A percentile compares a stretch with the other conserved stretches of the same genome.
These are phyloP conservation scores for Candida ficus DNA, from an alignment of 805 yeast species.

Conservation along the genomic window DNA sequence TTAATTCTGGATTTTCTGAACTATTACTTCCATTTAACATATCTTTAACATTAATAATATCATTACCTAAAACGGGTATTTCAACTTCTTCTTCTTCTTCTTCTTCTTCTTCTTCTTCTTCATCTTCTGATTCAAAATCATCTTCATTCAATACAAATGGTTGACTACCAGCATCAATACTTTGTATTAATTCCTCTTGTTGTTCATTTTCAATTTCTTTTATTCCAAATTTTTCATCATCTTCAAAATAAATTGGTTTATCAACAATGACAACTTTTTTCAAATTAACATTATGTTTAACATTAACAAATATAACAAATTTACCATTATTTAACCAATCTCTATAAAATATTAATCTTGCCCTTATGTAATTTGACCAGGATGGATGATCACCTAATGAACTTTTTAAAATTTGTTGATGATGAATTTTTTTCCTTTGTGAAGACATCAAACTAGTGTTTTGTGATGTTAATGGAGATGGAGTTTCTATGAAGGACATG, in stretches of 20 bases:
- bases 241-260: slow-evolving; percentile 9
- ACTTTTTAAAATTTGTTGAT: slow-evolving; percentile 20
- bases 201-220: slow-evolving; percentile 1
- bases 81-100: slow-evolving; percentile 8
- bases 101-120: slow-evolving; percentile 4
- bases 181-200: not conserved
- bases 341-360: slow-evolving; percentile 19
- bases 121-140: slow-evolving; percentile 12
- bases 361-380: slow-evolving; percentile 16
- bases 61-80: slow-evolving; percentile 2
- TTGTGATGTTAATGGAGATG: slow-evolving; percentile 2
- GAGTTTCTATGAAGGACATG: slow-evolving; percentile 21
- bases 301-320: slow-evolving; percentile 14
- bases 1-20: not conserved
- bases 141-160: slow-evolving; percentile 14
- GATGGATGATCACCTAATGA: slow-evolving; percentile 18
- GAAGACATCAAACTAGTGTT: no score
- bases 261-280: slow-evolving; percentile 8
- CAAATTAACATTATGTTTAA: slow-evolving; percentile 17
- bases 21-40: not conserved
- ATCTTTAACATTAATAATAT: slow-evolving; percentile 15
- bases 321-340: slow-evolving; percentile 16
- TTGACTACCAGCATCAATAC: not conserved
- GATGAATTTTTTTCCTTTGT: slow-evolving; percentile 9
- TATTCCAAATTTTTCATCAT: slow-evolving; percentile 5